Evolutionary conservation across 2,329 filamentous ascomycete species (phyloP).

Genomic region (Pseudomassariella vexata): DNA sequence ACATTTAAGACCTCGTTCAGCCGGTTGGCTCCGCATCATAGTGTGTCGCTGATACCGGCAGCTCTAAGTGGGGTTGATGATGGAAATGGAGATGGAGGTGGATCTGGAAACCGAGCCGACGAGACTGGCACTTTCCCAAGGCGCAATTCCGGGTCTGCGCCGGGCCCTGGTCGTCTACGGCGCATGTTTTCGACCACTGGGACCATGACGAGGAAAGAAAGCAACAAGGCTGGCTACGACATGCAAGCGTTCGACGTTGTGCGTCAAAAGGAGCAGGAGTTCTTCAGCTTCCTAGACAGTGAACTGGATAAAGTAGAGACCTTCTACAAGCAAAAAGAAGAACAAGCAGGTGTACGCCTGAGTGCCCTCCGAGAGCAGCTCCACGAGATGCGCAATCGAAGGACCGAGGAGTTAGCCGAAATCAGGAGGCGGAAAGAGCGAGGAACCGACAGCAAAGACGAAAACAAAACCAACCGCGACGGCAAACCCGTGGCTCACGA

Average conservation of each 20-base stretch:
- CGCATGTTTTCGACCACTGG: slow-evolving; percentile 34
- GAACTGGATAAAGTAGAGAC: slow-evolving; percentile 87
- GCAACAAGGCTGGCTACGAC: slow-evolving; percentile 34
- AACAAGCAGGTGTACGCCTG: slow-evolving; percentile 72
- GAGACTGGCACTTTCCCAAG: no score
- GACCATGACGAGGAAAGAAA: slow-evolving; percentile 26
- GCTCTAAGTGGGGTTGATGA: no score
- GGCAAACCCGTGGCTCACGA: slow-evolving; percentile 8
- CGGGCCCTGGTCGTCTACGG: slow-evolving; percentile 26
- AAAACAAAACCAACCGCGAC: slow-evolving; percentile 3
- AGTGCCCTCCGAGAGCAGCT: slow-evolving; percentile 72
- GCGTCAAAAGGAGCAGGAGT: slow-evolving; percentile 72
- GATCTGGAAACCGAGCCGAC: no score
- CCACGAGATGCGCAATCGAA: slow-evolving; percentile 84
- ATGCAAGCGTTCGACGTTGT: slow-evolving; percentile 44
- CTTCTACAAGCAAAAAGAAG: slow-evolving; percentile 85
- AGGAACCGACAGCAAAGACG: slow-evolving; percentile 6
- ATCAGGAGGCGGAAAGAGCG: slow-evolving; percentile 29
- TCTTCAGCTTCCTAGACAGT: slow-evolving; percentile 76
- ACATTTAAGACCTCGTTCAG: slow-evolving; percentile 11
- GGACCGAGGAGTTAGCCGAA: slow-evolving; percentile 63
- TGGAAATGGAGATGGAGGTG: no score
- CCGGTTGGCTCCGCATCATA: slow-evolving; percentile 28
- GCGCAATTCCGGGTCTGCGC: no score
- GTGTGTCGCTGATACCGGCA: slow-evolving; percentile 27